Conservation (phyloP, 768 basidiomycete genomes). For the Tulasnella sp. region DNA sequence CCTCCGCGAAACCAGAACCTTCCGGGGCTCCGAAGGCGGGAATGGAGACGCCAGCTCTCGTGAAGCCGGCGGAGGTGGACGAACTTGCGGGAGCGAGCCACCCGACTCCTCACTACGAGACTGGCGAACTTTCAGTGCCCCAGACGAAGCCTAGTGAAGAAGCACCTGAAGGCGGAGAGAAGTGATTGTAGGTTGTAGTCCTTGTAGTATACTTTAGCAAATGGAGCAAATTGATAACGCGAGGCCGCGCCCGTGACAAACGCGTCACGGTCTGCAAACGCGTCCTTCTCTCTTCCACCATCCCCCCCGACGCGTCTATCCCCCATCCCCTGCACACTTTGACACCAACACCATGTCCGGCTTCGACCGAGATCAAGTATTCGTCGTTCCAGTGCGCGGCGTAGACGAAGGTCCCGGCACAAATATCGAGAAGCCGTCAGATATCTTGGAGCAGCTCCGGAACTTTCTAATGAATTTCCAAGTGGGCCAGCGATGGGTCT, state of each 20-base stretch:
- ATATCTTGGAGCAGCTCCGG: conserved; percentile 16
- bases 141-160: conserved; percentile 5
- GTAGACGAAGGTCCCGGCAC: conserved; percentile 64
- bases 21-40: background rate
- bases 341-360: conserved; percentile 61
- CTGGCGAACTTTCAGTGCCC: background rate
- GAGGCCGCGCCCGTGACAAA: background rate
- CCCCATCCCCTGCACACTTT: background rate
- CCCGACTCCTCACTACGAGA: conserved; percentile 7
- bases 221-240: background rate
- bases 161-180: background rate
- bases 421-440: conserved; percentile 62
- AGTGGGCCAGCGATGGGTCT: conserved; percentile 85
- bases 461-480: conserved; percentile 88
- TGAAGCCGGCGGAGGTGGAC: background rate
- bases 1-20: background rate
- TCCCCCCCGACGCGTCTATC: background rate
- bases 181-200: background rate
- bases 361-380: conserved; percentile 78
- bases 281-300: conserved; percentile 9
- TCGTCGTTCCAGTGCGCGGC: conserved; percentile 73
- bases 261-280: background rate
- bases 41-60: background rate
- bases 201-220: background rate
- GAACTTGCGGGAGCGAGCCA: background rate